phyloP scores from a whole-genome alignment of 345 rosid species.

The Hibiscus mutabilis region DNA sequence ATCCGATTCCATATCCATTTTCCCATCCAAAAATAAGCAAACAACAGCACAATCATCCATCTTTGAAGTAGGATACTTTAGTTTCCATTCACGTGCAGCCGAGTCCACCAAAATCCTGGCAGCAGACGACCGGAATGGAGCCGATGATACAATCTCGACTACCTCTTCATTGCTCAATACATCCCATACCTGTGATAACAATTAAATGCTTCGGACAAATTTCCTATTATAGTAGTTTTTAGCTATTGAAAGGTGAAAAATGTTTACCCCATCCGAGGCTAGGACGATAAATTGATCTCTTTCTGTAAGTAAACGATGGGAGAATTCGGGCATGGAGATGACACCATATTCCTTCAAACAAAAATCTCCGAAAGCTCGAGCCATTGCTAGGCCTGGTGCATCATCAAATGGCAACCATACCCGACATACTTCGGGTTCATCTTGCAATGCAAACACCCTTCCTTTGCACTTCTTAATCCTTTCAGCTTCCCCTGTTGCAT shows the following conservation, averaged over 20 bases:
- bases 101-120: slow-evolving; percentile 79
- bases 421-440: slow-evolving; percentile 95
- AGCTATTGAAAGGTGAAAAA: slow-evolving; percentile 8
- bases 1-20: slow-evolving; percentile 88
- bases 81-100: slow-evolving; percentile 94
- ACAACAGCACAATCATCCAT: slow-evolving; percentile 99
- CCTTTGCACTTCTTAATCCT: slow-evolving; percentile 96
- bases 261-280: slow-evolving; percentile 93
- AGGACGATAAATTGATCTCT: slow-evolving; percentile 90
- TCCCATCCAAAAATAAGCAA: slow-evolving; percentile 88
- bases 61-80: slow-evolving; percentile 94
- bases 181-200: slow-evolving; percentile 80
- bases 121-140: slow-evolving; percentile 75
- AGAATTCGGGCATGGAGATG: slow-evolving; percentile 85
- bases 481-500: slow-evolving; percentile 78
- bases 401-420: slow-evolving; percentile 99
- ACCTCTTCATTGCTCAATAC: slow-evolving; percentile 96
- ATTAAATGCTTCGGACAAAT: too few relatives aligned
- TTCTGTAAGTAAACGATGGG: slow-evolving; percentile 77
- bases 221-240: too few relatives aligned
- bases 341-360: slow-evolving; percentile 99
- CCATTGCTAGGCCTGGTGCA: slow-evolving; percentile 99
- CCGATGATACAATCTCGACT: slow-evolving; percentile 76
- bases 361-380: slow-evolving; percentile 98
- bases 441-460: slow-evolving; percentile 96